Conservation (phyloP, 108 stramenopile genomes). For the Fragilaria crotonensis region DNA sequence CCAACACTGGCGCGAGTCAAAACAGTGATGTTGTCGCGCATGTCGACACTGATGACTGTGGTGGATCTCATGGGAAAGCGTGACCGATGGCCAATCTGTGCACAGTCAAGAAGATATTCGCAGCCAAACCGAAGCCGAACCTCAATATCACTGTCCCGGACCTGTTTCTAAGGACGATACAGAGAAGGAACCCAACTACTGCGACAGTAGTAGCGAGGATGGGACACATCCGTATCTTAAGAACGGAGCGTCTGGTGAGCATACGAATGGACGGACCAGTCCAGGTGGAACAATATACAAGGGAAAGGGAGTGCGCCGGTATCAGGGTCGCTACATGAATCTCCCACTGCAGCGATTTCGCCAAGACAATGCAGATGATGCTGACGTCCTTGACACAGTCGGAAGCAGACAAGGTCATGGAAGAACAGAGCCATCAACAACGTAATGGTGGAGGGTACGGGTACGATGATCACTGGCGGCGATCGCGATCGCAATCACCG, state of each 20-base stretch:
- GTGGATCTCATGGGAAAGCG: slow-evolving; percentile 24
- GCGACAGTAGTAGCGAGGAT: background rate
- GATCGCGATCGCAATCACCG: too few relatives aligned
- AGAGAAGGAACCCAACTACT: slow-evolving; percentile 1
- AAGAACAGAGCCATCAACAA: too few relatives aligned
- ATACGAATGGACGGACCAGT: slow-evolving; percentile 32
- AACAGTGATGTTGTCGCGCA: slow-evolving; percentile 37
- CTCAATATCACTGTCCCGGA: too few relatives aligned
- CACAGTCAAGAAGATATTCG: slow-evolving; percentile 33
- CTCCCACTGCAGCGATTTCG: slow-evolving; percentile 47
- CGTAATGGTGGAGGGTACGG: too few relatives aligned
- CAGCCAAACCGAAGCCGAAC: slow-evolving; percentile 2
- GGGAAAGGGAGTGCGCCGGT: slow-evolving; percentile 44
- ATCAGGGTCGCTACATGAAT: slow-evolving; percentile 55
- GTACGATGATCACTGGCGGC: too few relatives aligned
- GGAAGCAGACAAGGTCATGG: background rate
- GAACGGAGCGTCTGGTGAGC: slow-evolving; percentile 3
- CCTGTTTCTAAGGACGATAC: too few relatives aligned
- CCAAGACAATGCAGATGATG: slow-evolving; percentile 13
- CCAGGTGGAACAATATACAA: slow-evolving; percentile 61
- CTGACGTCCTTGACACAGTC: background rate
- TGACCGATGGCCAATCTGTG: slow-evolving; percentile 21
- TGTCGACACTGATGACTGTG: slow-evolving; percentile 46
- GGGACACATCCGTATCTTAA: slow-evolving; percentile 18
- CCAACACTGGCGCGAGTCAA: slow-evolving; percentile 19